Conservation (phyloP, 768 basidiomycete genomes). For the Candolleomyces aberdarensis region DNA sequence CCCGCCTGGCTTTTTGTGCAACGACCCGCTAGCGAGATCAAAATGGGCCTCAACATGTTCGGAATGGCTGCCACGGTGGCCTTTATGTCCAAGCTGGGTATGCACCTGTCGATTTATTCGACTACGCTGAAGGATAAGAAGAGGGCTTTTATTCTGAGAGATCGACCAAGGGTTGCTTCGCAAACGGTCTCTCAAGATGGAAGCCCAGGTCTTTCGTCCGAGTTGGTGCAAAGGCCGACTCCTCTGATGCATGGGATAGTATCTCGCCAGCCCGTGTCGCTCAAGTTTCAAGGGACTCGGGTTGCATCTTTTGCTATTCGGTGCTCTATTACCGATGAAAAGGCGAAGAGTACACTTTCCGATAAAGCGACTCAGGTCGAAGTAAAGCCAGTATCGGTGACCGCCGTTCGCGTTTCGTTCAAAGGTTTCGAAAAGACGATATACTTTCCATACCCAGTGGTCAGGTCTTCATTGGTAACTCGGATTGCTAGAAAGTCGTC, state of each 20-base stretch:
- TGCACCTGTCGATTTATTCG: conserved; percentile 23
- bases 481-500: conserved; percentile 53
- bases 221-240: too few relatives aligned
- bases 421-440: background rate
- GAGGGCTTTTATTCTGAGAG: conserved; percentile 26
- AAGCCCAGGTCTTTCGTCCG: background rate
- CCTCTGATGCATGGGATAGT: background rate
- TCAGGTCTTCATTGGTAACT: conserved; percentile 9
- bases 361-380: background rate
- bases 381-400: background rate
- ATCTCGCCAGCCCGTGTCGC: background rate
- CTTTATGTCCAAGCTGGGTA: conserved; percentile 23
- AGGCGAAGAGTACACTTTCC: background rate
- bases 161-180: conserved; percentile 18
- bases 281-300: background rate
- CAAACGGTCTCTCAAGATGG: conserved; percentile 10
- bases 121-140: conserved; percentile 21
- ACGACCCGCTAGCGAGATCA: conserved; percentile 10
- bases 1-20: conserved; percentile 27
- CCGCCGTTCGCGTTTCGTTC: background rate
- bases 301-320: background rate
- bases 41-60: conserved; percentile 25
- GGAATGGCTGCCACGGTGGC: conserved; percentile 10
- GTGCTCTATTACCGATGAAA: background rate
- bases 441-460: background rate